phyloP scores from a whole-genome alignment of 2,329 filamentous ascomycete genomes.

The Penicillium rolfsii region DNA sequence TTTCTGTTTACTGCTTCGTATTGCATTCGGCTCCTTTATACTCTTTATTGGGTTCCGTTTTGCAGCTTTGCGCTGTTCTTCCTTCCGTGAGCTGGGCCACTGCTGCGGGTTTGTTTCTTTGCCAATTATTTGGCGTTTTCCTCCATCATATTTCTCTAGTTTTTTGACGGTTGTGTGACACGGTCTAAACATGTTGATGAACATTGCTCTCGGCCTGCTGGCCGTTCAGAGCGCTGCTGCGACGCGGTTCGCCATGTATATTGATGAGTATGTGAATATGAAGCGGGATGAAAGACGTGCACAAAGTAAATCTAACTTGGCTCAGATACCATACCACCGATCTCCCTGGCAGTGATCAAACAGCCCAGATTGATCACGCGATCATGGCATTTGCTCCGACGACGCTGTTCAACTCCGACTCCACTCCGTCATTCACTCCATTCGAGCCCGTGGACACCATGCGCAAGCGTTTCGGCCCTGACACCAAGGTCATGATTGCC shows the following conservation, averaged over 20 bases:
- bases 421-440: constrained; percentile 52
- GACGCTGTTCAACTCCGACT: constrained; percentile 53
- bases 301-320: constrained; percentile 15
- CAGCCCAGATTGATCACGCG: constrained; percentile 57
- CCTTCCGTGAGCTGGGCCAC: constrained; percentile 8
- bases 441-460: constrained; percentile 58
- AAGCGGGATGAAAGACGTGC: not conserved
- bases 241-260: constrained; percentile 50
- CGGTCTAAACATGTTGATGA: constrained; percentile 31
- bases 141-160: not conserved
- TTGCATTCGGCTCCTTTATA: not conserved
- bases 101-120: constrained; percentile 2
- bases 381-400: constrained; percentile 60
- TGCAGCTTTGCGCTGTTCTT: constrained; percentile 14
- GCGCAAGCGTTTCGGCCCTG: constrained; percentile 56
- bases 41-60: not conserved
- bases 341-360: constrained; percentile 41
- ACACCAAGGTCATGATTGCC: constrained; percentile 68
- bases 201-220: constrained; percentile 35
- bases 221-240: constrained; percentile 35
- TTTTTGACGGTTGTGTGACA: not conserved
- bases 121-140: not conserved
- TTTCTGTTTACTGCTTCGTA: not conserved
- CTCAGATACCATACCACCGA: constrained; percentile 47
- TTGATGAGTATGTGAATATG: constrained; percentile 48